phyloP scores from a whole-genome alignment of 2,329 filamentous ascomycete genomes.

The Alternaria longipes region DNA sequence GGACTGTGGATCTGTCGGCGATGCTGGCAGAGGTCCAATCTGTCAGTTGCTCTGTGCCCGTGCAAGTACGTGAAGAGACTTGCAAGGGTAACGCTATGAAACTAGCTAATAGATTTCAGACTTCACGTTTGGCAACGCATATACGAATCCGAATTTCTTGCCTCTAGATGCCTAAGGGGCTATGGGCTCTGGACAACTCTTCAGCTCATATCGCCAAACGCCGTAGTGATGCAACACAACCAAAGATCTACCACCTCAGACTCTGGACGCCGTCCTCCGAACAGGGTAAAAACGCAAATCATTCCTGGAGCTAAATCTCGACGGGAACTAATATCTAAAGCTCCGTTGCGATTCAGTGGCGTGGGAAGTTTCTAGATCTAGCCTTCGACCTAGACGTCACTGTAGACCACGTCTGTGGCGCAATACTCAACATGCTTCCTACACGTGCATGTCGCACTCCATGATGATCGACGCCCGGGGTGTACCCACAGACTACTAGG shows the following conservation, averaged over 20 bases:
- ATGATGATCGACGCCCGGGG: slow-evolving; percentile 13
- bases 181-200: not conserved
- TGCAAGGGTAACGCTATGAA: slow-evolving; percentile 2
- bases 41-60: slow-evolving; percentile 5
- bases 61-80: not conserved
- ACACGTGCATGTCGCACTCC: slow-evolving; percentile 5
- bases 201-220: not conserved
- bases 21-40: slow-evolving; percentile 4
- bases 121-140: not conserved
- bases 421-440: slow-evolving; percentile 9
- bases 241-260: not conserved
- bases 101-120: not conserved
- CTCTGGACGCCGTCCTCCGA: not conserved
- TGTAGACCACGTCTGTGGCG: slow-evolving; percentile 12
- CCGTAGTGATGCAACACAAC: slow-evolving; percentile 4
- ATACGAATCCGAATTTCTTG: not conserved
- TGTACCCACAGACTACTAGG: slow-evolving; percentile 3
- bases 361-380: slow-evolving; percentile 7
- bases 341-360: slow-evolving; percentile 2
- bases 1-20: slow-evolving; percentile 5
- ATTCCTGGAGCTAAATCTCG: not conserved
- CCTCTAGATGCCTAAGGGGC: not conserved
- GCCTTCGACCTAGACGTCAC: slow-evolving; percentile 13
- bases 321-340: slow-evolving; percentile 7
- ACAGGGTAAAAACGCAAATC: slow-evolving; percentile 2